Evolutionary conservation across 345 rosid genomes (phyloP).

Genomic region (Triadica sebifera): DNA sequence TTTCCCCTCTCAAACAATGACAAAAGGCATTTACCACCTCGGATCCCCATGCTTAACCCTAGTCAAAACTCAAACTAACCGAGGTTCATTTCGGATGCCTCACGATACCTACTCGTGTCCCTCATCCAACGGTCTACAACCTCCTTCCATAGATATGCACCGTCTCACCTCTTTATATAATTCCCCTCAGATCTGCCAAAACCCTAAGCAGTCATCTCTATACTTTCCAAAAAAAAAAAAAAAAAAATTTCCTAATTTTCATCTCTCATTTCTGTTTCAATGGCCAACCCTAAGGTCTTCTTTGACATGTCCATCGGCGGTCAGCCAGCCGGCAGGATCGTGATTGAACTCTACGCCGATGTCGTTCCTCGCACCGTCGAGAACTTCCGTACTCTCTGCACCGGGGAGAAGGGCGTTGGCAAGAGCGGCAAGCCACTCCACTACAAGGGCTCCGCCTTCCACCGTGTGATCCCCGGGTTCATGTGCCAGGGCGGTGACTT

Average conservation of each 20-base stretch:
- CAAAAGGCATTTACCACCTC: constrained; percentile 25
- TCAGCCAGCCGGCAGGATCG: constrained; percentile 24
- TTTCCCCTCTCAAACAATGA: background rate
- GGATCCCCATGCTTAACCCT: constrained; percentile 38
- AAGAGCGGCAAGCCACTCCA: constrained; percentile 30
- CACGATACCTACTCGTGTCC: constrained; percentile 47
- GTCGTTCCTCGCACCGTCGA: constrained; percentile 32
- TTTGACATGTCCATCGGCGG: constrained; percentile 36
- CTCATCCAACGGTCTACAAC: constrained; percentile 14
- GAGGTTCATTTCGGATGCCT: constrained; percentile 1
- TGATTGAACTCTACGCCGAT: constrained; percentile 33
- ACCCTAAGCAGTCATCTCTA: constrained; percentile 9
- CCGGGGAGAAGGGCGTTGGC: constrained; percentile 35
- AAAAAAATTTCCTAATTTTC: background rate
- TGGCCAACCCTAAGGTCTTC: constrained; percentile 32
- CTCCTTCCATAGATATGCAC: constrained; percentile 16
- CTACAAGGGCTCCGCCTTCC: constrained; percentile 27
- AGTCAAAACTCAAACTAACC: constrained; percentile 31
- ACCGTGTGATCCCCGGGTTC: constrained; percentile 31
- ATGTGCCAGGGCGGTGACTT: constrained; percentile 37
- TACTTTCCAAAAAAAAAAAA: no score
- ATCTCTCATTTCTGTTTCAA: background rate
- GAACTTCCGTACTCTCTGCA: constrained; percentile 40
- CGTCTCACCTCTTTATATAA: constrained; percentile 36
- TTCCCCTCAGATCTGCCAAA: background rate